Conservation (phyloP, 441 rosid species). For the Codiaeum variegatum region DNA sequence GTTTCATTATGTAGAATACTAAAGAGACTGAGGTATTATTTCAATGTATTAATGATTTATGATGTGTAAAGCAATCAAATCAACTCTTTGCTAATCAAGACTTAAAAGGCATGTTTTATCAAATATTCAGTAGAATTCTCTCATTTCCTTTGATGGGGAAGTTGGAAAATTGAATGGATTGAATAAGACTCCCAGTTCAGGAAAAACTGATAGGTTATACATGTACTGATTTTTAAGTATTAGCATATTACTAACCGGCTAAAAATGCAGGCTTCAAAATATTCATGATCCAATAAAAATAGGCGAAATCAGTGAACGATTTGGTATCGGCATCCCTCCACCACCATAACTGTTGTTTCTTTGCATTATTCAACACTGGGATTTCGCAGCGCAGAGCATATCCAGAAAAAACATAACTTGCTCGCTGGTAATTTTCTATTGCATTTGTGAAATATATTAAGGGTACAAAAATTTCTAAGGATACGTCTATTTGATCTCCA, state of each 20-base stretch:
- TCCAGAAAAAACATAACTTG: not conserved
- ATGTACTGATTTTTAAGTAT: too few relatives aligned
- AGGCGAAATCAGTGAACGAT: not conserved
- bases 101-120: not conserved
- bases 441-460: conserved; percentile 5
- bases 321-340: not conserved
- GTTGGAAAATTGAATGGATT: too few relatives aligned
- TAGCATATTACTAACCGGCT: too few relatives aligned
- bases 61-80: too few relatives aligned
- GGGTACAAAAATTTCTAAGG: not conserved
- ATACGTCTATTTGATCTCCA: conserved; percentile 1
- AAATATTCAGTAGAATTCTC: too few relatives aligned
- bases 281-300: too few relatives aligned
- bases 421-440: not conserved
- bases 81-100: not conserved
- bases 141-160: too few relatives aligned
- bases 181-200: too few relatives aligned
- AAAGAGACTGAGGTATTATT: not conserved
- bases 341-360: not conserved
- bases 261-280: too few relatives aligned
- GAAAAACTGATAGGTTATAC: too few relatives aligned
- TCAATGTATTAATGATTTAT: not conserved
- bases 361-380: not conserved
- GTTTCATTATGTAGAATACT: too few relatives aligned
- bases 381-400: not conserved